Evolutionary conservation across 31 red algal genomes (phyloP).

Genomic region (Bonnemaisonia californica): DNA sequence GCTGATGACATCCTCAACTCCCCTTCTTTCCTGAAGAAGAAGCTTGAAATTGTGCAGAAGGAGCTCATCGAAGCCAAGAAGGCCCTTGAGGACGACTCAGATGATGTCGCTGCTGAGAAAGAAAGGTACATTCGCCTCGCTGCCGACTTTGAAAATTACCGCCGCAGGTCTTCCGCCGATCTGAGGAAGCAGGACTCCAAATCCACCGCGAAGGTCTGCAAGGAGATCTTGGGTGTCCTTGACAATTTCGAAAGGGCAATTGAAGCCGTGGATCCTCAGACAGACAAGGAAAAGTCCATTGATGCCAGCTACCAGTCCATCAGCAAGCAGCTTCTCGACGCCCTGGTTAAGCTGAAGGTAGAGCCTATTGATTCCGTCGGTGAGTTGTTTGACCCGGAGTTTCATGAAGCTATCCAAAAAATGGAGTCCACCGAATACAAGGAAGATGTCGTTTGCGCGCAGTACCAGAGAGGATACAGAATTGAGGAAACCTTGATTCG

Average conservation of each 20-base stretch:
- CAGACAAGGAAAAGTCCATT: conserved; percentile 76
- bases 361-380: conserved; percentile 88
- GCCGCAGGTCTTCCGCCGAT: conserved; percentile 66
- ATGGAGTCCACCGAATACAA: conserved; percentile 65
- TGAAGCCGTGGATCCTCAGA: conserved; percentile 50
- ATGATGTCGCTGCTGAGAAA: conserved; percentile 65
- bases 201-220: conserved; percentile 73
- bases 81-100: conserved; percentile 25
- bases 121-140: conserved; percentile 81
- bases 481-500: conserved; percentile 80
- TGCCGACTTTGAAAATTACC: conserved; percentile 98
- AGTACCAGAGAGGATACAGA: conserved; percentile 85
- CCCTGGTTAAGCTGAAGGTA: conserved; percentile 77
- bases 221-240: conserved; percentile 79
- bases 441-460: conserved; percentile 78
- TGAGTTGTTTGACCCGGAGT: conserved; percentile 77
- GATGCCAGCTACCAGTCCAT: conserved; percentile 73
- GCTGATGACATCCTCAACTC: conserved; percentile 91
- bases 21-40: conserved; percentile 82
- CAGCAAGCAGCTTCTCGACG: conserved; percentile 78
- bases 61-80: conserved; percentile 72
- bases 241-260: conserved; percentile 96
- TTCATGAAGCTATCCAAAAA: conserved; percentile 91
- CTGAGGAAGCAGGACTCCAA: conserved; percentile 47
- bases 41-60: conserved; percentile 86